Base-by-base conservation (phyloP, 2,329 filamentous ascomycete genomes). In the Exserohilum turcica region DNA sequence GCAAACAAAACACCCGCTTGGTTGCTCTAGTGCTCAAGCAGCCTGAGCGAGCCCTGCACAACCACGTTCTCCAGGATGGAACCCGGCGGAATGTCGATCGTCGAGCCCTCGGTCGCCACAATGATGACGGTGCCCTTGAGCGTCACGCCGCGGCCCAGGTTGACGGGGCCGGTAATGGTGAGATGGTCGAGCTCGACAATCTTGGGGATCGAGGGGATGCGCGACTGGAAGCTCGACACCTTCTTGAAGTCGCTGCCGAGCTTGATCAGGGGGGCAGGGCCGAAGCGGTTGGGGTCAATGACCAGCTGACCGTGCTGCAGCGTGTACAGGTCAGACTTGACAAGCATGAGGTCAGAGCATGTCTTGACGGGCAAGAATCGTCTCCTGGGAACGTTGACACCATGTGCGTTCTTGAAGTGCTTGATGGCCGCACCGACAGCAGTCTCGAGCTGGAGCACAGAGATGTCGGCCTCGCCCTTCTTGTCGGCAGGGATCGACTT, bases 301-400 rank as follows among this genome's bases (percentile, higher is more conserved):
- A 97, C 86, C 63, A 99, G 86, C 83, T 97, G 93, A 65, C 94
- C 94, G 81, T 99, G 94, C 86, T 97, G 94, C 67, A 99, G 86
- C 8, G 92, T 96, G 86, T 99, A 99, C 57, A 99, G 86, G 74
- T 99, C 94, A 21, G 94, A 97, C 86, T 99, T 99, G 85, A 99
- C 94, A 58, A 99, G 89, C 92, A 99, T 95, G 63, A 99, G 84
- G 76, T 99, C 94, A 48, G 94, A 99, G 86, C 93, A 99, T 18
- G 94, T 99, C 90, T 99, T 99, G 83, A 99, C 94, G 58, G 94
- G 94, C 82, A 99, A 85, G 90, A 99, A 99, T 67, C 94, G 92
- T 70, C 92, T 88, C 76, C 94, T 91, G 61, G 94, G 94, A 49
- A 99, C 94, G 78, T 99, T 99, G 82, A 99, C 93, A 81, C 94